Percentiles rank a stretch among this genome's conserved stretches.
phyloP scores from a whole-genome alignment of 2,329 filamentous ascomycete species.

The Cryphonectria carpinicola region DNA sequence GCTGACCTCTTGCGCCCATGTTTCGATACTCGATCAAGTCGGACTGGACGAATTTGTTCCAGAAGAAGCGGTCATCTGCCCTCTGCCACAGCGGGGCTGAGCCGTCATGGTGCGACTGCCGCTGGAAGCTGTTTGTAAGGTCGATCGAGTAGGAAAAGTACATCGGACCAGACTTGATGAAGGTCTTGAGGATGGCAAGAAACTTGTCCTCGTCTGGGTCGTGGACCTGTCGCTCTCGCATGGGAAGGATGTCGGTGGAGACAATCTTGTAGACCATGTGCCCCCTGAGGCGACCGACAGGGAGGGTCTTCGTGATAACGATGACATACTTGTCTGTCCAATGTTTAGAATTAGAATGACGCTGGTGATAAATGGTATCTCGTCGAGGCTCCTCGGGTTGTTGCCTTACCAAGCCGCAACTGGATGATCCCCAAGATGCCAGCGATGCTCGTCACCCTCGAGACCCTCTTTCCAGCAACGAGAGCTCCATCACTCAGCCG shows the following conservation, averaged over 20 bases:
- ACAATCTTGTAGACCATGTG: slow-evolving; percentile 96
- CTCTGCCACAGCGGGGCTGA: slow-evolving; percentile 83
- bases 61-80: slow-evolving; percentile 97
- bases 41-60: slow-evolving; percentile 91
- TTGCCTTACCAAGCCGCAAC: slow-evolving; percentile 77
- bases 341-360: not conserved
- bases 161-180: slow-evolving; percentile 84
- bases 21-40: slow-evolving; percentile 89
- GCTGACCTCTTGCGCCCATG: slow-evolving; percentile 62
- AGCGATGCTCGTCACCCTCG: slow-evolving; percentile 84
- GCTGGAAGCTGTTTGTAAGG: slow-evolving; percentile 94
- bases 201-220: slow-evolving; percentile 96
- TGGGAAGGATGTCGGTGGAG: slow-evolving; percentile 87
- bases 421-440: slow-evolving; percentile 95
- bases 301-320: slow-evolving; percentile 90
- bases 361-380: not conserved
- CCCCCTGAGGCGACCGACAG: slow-evolving; percentile 88
- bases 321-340: slow-evolving; percentile 89
- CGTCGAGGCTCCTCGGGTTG: not conserved
- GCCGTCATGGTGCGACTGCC: slow-evolving; percentile 77
- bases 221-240: slow-evolving; percentile 88
- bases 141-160: slow-evolving; percentile 99
- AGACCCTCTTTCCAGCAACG: slow-evolving; percentile 71
- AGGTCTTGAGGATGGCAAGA: slow-evolving; percentile 76
- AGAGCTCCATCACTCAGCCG: slow-evolving; percentile 80